These are phyloP conservation scores for Dactylis glomerata DNA, from an alignment of 176 grass and related monocot species.

Conservation along the genomic window DNA sequence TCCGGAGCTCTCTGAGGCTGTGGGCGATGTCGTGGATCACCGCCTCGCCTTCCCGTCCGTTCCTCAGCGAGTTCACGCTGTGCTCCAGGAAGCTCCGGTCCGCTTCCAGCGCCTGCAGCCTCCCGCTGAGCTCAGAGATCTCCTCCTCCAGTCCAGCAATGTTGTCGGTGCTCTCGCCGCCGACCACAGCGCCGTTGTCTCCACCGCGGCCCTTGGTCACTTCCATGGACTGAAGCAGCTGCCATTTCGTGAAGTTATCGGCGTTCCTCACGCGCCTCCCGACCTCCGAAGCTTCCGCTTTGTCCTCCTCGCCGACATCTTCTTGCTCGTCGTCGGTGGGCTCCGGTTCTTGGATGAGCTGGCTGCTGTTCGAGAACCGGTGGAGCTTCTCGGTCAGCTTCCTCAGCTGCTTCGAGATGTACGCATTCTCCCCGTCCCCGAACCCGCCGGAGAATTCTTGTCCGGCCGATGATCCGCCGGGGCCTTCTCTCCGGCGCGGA, in stretches of 20 bases:
- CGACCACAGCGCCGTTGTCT: background rate
- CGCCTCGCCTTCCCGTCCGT: constrained; percentile 39
- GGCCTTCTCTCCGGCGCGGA: background rate
- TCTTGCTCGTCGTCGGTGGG: background rate
- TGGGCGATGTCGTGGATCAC: constrained; percentile 67
- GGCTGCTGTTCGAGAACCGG: constrained; percentile 59
- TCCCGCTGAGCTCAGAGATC: constrained; percentile 46
- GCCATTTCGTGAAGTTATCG: constrained; percentile 17
- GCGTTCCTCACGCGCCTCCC: constrained; percentile 15
- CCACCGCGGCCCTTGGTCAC: background rate
- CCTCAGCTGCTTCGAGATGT: constrained; percentile 51
- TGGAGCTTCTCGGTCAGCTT: constrained; percentile 53
- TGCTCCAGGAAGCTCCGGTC: constrained; percentile 78
- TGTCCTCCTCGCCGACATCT: constrained; percentile 9
- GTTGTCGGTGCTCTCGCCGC: constrained; percentile 34
- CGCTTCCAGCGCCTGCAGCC: constrained; percentile 62
- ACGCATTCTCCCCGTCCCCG: constrained; percentile 57
- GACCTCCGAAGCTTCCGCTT: background rate
- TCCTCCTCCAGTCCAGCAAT: constrained; percentile 45
- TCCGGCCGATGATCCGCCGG: background rate
- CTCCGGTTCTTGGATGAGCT: background rate
- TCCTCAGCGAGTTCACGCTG: constrained; percentile 72
- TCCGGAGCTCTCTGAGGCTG: constrained; percentile 58
- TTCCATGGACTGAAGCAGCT: background rate
- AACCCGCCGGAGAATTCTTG: constrained; percentile 41